phyloP scores from a whole-genome alignment of 2,329 filamentous ascomycete genomes.

The Remersonia thermophila region DNA sequence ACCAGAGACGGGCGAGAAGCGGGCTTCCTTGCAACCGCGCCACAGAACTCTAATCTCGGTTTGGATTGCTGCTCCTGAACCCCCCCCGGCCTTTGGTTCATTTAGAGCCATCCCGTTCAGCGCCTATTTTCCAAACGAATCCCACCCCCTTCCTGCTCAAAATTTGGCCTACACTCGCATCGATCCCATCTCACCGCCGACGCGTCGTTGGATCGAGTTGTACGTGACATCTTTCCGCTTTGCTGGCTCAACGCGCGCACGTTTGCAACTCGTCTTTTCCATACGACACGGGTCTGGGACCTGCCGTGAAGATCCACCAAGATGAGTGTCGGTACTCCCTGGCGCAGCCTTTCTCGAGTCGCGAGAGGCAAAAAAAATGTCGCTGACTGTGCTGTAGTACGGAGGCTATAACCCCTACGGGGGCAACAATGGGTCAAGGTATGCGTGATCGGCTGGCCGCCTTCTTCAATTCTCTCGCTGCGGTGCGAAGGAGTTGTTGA shows the following conservation, averaged over 20 bases:
- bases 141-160: too few relatives aligned
- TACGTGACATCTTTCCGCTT: background rate
- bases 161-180: too few relatives aligned
- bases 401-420: slow-evolving; percentile 10
- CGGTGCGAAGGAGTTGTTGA: too few relatives aligned
- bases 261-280: background rate
- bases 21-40: slow-evolving; percentile 10
- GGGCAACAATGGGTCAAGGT: slow-evolving; percentile 4
- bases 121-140: slow-evolving; percentile 6
- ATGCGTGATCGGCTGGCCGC: slow-evolving; percentile 1
- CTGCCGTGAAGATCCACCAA: background rate
- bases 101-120: slow-evolving; percentile 7
- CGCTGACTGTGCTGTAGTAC: slow-evolving; percentile 7
- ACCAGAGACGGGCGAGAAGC: slow-evolving; percentile 1
- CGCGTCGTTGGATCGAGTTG: background rate
- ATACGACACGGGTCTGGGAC: background rate
- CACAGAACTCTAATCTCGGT: slow-evolving; percentile 15
- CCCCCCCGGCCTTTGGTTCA: slow-evolving; percentile 7
- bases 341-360: too few relatives aligned
- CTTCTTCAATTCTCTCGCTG: background rate
- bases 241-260: too few relatives aligned
- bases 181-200: background rate
- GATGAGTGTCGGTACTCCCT: slow-evolving; percentile 6
- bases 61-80: slow-evolving; percentile 15
- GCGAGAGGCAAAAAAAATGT: background rate